Percentiles rank a stretch among this genome's conserved stretches.
phyloP scores from a whole-genome alignment of 2,329 filamentous ascomycete species.

The Penicillium sp. region DNA sequence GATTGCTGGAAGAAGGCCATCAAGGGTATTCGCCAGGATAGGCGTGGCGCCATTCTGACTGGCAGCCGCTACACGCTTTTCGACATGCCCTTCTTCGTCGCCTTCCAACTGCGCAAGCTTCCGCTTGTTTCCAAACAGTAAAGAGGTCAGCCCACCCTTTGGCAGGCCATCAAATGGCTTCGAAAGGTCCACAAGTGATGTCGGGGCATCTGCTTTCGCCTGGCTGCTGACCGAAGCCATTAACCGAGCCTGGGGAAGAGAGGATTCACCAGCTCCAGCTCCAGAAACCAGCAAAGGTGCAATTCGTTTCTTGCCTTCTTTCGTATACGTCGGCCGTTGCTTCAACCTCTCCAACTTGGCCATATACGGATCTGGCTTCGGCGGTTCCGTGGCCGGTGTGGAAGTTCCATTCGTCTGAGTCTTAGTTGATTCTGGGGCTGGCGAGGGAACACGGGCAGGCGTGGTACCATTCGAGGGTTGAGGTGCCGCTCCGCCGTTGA shows the following conservation, averaged over 20 bases:
- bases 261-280: conserved; percentile 82
- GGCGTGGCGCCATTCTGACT: conserved; percentile 69
- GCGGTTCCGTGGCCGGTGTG: conserved; percentile 36
- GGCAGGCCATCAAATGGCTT: conserved; percentile 93
- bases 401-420: conserved; percentile 40
- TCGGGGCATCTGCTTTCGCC: conserved; percentile 70
- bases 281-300: conserved; percentile 89
- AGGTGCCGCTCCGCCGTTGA: conserved; percentile 50
- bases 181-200: conserved; percentile 83
- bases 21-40: conserved; percentile 73
- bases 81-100: conserved; percentile 68
- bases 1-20: conserved; percentile 77
- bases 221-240: conserved; percentile 72
- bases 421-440: conserved; percentile 37
- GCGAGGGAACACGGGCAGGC: conserved; percentile 36
- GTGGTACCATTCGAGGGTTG: conserved; percentile 50
- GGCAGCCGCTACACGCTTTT: conserved; percentile 61
- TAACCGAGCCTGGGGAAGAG: conserved; percentile 83
- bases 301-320: conserved; percentile 95
- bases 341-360: conserved; percentile 72
- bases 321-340: conserved; percentile 89
- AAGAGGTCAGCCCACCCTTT: conserved; percentile 79
- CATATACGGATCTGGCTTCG: conserved; percentile 56
- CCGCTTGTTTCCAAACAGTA: conserved; percentile 91
- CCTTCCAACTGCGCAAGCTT: conserved; percentile 73